A percentile compares a stretch with the other conserved stretches of the same genome.
Evolutionary conservation across 495 filamentous ascomycete genomes (phyloP).

Genomic region (Friedmanniomyces simplex): DNA sequence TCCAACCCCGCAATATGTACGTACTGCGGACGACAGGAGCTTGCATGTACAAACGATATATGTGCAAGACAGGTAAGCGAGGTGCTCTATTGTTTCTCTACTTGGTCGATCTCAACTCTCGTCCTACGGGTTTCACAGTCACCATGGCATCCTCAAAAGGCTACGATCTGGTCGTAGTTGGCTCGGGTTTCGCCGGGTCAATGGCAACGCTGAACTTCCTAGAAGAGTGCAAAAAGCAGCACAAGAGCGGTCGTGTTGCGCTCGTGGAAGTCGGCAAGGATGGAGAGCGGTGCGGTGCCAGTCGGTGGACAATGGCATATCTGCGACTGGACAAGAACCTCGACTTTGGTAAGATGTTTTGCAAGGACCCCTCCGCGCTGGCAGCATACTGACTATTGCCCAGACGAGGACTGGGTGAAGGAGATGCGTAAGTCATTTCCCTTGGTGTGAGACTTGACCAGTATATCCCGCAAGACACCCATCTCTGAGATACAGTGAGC

Average conservation of each 20-base stretch:
- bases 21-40: constrained; percentile 2
- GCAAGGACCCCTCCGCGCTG: too few relatives aligned
- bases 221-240: constrained; percentile 18
- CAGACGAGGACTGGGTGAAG: constrained; percentile 23
- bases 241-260: constrained; percentile 22
- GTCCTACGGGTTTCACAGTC: neutral
- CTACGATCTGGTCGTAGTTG: constrained; percentile 25
- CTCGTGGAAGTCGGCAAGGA: constrained; percentile 24
- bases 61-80: neutral
- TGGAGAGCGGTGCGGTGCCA: constrained; percentile 23
- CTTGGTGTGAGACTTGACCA: too few relatives aligned
- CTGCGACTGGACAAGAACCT: constrained; percentile 23
- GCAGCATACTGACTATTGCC: neutral
- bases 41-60: neutral
- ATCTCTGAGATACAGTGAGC: too few relatives aligned
- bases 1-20: neutral
- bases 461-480: too few relatives aligned
- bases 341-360: constrained; percentile 18
- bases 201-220: constrained; percentile 25
- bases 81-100: neutral
- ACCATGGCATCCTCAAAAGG: constrained; percentile 13
- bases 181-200: constrained; percentile 23
- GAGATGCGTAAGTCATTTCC: constrained; percentile 16
- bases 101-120: neutral
- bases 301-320: constrained; percentile 28